Percentiles rank a stretch among this genome's conserved stretches.
Conservation (phyloP, 2,329 filamentous ascomycete species). For the Penicillium sp. region DNA sequence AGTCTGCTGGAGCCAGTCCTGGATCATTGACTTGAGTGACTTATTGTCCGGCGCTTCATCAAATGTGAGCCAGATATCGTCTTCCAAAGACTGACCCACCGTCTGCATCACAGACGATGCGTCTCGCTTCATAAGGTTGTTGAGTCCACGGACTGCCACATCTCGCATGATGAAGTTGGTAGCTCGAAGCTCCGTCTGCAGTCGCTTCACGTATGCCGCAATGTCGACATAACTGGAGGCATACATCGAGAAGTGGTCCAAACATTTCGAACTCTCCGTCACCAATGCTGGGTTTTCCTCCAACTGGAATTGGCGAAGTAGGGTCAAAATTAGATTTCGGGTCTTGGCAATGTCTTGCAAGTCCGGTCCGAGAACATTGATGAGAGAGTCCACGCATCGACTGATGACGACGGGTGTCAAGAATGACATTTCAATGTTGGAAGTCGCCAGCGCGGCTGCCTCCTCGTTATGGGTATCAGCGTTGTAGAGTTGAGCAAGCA, state of each 20-base stretch:
- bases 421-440: constrained; percentile 79
- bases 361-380: constrained; percentile 93
- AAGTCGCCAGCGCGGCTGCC: constrained; percentile 67
- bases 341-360: constrained; percentile 85
- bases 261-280: constrained; percentile 67
- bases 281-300: constrained; percentile 64
- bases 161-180: constrained; percentile 61
- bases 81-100: constrained; percentile 70
- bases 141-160: constrained; percentile 75
- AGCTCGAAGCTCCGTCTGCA: constrained; percentile 70
- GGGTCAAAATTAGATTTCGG: constrained; percentile 79
- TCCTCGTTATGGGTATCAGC: constrained; percentile 86
- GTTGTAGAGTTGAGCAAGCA: constrained; percentile 87
- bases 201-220: constrained; percentile 66
- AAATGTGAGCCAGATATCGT: constrained; percentile 82
- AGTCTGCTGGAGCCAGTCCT: constrained; percentile 89
- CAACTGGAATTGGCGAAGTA: constrained; percentile 72
- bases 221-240: constrained; percentile 82
- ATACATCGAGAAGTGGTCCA: constrained; percentile 87
- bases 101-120: constrained; percentile 70
- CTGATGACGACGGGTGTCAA: constrained; percentile 74
- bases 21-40: constrained; percentile 74
- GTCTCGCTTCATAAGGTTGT: constrained; percentile 90
- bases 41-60: constrained; percentile 68
- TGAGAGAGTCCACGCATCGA: constrained; percentile 83